phyloP scores from a whole-genome alignment of 2,329 filamentous ascomycete species.

The Beauveria sp. region DNA sequence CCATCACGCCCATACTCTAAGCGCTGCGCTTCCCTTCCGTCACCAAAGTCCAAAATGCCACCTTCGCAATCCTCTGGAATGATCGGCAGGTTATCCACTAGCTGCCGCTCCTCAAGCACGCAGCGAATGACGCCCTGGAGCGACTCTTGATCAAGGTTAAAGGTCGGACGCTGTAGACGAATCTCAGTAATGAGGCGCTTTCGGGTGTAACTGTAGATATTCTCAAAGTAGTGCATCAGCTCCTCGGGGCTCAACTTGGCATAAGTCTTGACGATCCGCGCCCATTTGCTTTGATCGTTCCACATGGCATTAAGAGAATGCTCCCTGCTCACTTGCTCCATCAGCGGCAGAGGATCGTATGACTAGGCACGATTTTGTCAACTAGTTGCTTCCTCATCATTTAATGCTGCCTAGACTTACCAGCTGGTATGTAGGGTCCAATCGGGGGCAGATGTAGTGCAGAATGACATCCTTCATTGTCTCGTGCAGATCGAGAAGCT shows the following conservation, averaged over 20 bases:
- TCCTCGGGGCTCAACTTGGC: slow-evolving; percentile 43
- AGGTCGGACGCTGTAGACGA: slow-evolving; percentile 30
- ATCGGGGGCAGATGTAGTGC: slow-evolving; percentile 38
- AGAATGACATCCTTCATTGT: slow-evolving; percentile 37
- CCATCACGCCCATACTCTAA: slow-evolving; percentile 26
- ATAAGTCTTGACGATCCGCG: slow-evolving; percentile 35
- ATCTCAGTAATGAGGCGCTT: slow-evolving; percentile 36
- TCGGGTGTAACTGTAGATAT: slow-evolving; percentile 38
- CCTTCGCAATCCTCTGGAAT: slow-evolving; percentile 28
- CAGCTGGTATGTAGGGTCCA: slow-evolving; percentile 28
- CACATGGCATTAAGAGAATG: slow-evolving; percentile 27
- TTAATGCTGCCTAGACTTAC: slow-evolving; percentile 21
- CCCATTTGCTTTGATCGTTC: slow-evolving; percentile 29
- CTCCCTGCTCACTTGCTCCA: slow-evolving; percentile 20
- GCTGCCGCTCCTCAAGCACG: slow-evolving; percentile 30
- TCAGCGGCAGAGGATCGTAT: slow-evolving; percentile 15
- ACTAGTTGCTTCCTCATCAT: background rate
- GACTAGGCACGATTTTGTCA: slow-evolving; percentile 8
- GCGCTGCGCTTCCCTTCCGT: slow-evolving; percentile 27
- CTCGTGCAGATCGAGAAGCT: slow-evolving; percentile 37
- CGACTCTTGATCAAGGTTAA: slow-evolving; percentile 39
- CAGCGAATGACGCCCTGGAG: slow-evolving; percentile 32
- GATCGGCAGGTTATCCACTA: slow-evolving; percentile 23
- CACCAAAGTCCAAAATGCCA: slow-evolving; percentile 35
- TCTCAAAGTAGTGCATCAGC: slow-evolving; percentile 41